Evolutionary conservation across 306 rosid genomes (phyloP).

Genomic region (Cucumis cinereus): DNA sequence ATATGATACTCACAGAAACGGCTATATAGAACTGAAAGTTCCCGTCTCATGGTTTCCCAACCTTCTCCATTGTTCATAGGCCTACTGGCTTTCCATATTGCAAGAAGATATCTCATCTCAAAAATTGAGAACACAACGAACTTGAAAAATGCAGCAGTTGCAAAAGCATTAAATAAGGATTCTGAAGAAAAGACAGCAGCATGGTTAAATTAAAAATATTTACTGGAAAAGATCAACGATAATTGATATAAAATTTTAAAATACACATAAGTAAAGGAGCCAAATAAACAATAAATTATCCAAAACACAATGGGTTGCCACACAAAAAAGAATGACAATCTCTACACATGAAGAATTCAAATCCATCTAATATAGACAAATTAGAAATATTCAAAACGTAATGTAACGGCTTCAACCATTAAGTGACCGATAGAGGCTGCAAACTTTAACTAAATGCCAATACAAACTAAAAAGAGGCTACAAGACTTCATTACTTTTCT

Average conservation of each 20-base stretch:
- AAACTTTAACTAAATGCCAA: background rate
- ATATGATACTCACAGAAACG: conserved; percentile 79
- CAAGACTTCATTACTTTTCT: background rate
- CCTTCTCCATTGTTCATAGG: conserved; percentile 86
- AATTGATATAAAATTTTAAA: background rate
- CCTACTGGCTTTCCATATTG: conserved; percentile 97
- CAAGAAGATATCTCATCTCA: conserved; percentile 99
- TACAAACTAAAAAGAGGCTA: background rate
- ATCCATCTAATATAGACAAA: background rate
- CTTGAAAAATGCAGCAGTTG: conserved; percentile 98
- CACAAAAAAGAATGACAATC: background rate
- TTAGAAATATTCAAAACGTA: background rate
- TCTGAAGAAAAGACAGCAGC: conserved; percentile 40
- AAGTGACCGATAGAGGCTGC: background rate
- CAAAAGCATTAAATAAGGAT: conserved; percentile 92
- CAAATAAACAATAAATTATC: background rate
- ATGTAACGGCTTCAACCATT: background rate
- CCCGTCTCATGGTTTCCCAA: conserved; percentile 99
- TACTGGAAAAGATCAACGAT: background rate
- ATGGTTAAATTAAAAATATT: conserved; percentile 7
- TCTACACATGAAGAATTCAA: background rate
- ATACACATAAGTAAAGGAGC: background rate
- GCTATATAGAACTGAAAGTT: conserved; percentile 85
- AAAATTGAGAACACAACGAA: conserved; percentile 94
- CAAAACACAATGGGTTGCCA: background rate